Evolutionary conservation across 1,139 yeast species (phyloP).

Genomic region (Petasospora fabianii): DNA sequence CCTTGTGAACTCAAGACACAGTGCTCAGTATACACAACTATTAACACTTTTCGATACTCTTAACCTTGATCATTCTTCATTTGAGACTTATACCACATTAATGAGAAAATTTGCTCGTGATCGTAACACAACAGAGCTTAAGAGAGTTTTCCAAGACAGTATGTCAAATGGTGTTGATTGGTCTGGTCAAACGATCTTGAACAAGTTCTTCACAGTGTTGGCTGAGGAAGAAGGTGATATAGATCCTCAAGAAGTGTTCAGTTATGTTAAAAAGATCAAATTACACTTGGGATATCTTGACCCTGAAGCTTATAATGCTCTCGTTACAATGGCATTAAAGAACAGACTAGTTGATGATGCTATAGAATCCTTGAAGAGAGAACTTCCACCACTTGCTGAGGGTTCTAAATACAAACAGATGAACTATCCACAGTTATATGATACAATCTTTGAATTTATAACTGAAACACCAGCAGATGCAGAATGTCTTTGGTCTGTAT

Average conservation of each 20-base stretch:
- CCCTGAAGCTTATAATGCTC: conserved; percentile 42
- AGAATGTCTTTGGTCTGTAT: conserved; percentile 62
- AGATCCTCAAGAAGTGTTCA: conserved; percentile 26
- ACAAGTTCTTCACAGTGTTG: conserved; percentile 20
- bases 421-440: conserved; percentile 36
- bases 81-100: conserved; percentile 28
- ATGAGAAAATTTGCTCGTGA: conserved; percentile 25
- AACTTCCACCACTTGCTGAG: conserved; percentile 45
- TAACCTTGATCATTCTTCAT: conserved; percentile 20
- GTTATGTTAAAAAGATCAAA: conserved; percentile 34
- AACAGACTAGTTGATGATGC: conserved; percentile 54
- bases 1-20: conserved; percentile 6
- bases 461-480: conserved; percentile 40
- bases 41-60: conserved; percentile 5
- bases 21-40: conserved; percentile 4
- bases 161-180: conserved; percentile 41
- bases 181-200: conserved; percentile 29
- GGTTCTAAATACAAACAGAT: conserved; percentile 28
- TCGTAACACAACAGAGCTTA: conserved; percentile 30
- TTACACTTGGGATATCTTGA: conserved; percentile 38
- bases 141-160: conserved; percentile 35
- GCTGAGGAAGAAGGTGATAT: conserved; percentile 27
- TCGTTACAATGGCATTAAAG: conserved; percentile 45
- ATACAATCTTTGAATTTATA: conserved; percentile 45
- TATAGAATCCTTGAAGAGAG: conserved; percentile 55